Conservation (phyloP, 352 stramenopile species). For the Phytophthora nicotianae region DNA sequence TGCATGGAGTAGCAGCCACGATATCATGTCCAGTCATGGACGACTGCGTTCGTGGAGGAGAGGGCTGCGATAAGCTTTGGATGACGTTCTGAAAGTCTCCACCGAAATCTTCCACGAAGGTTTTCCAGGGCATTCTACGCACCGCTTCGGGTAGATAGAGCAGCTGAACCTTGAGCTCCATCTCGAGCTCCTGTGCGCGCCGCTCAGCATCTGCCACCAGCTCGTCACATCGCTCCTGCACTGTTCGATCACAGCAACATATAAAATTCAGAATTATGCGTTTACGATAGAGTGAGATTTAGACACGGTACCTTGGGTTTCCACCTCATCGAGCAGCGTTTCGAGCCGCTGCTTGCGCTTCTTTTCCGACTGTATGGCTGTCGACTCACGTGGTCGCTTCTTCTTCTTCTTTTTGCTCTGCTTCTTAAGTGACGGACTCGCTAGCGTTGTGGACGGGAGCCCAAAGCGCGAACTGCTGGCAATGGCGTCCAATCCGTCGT, state of each 20-base stretch:
- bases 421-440: slow-evolving; percentile 35
- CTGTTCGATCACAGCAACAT: slow-evolving; percentile 24
- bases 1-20: slow-evolving; percentile 49
- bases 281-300: neutral
- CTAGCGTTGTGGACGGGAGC: slow-evolving; percentile 13
- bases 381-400: slow-evolving; percentile 34
- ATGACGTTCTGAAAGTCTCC: slow-evolving; percentile 77
- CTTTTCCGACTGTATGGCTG: slow-evolving; percentile 34
- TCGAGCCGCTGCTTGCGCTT: slow-evolving; percentile 50
- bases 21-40: slow-evolving; percentile 36
- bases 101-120: slow-evolving; percentile 79
- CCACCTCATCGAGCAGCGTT: slow-evolving; percentile 61
- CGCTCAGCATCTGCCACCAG: slow-evolving; percentile 56
- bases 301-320: slow-evolving; percentile 53
- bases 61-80: slow-evolving; percentile 53
- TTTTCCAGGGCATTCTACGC: slow-evolving; percentile 80
- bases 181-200: slow-evolving; percentile 65
- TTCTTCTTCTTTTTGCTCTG: slow-evolving; percentile 42
- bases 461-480: slow-evolving; percentile 8
- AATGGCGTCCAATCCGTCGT: slow-evolving; percentile 21
- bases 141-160: slow-evolving; percentile 74
- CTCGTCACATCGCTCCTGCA: slow-evolving; percentile 70
- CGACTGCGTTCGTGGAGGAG: slow-evolving; percentile 14
- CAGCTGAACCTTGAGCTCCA: slow-evolving; percentile 84
- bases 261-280: slow-evolving; percentile 10